Percentiles rank a stretch among this genome's conserved stretches.
phyloP scores from a whole-genome alignment of 495 filamentous ascomycete genomes.

The Aspergillus sclerotioniger region DNA sequence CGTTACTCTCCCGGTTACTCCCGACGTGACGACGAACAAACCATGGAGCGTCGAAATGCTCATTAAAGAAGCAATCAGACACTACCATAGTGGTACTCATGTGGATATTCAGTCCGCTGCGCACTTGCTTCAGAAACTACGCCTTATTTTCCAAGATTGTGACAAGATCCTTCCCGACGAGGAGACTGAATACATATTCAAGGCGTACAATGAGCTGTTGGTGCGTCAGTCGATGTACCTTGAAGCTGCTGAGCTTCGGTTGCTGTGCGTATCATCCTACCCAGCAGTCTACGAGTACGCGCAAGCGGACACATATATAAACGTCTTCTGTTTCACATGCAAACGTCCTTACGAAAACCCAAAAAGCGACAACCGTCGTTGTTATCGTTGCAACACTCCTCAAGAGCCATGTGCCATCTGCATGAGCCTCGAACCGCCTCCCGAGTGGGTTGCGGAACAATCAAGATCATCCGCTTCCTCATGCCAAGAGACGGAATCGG shows the following conservation, averaged over 20 bases:
- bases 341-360: conserved; percentile 48
- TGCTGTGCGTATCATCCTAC: conserved; percentile 61
- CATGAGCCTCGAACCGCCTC: conserved; percentile 45
- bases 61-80: conserved; percentile 41
- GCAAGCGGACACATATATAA: conserved; percentile 47
- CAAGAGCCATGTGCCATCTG: conserved; percentile 48
- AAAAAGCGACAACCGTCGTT: conserved; percentile 40
- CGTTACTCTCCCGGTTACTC: conserved; percentile 30
- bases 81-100: conserved; percentile 42
- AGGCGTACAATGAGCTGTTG: conserved; percentile 64
- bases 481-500: conserved; percentile 18
- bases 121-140: conserved; percentile 46
- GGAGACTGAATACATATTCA: conserved; percentile 53
- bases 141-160: conserved; percentile 38
- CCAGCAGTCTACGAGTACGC: conserved; percentile 59
- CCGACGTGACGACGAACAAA: conserved; percentile 33
- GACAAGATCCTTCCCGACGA: conserved; percentile 44
- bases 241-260: conserved; percentile 67
- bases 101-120: conserved; percentile 48
- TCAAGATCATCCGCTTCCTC: conserved; percentile 16
- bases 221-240: conserved; percentile 61
- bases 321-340: conserved; percentile 48
- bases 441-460: conserved; percentile 47
- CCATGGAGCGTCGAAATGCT: conserved; percentile 52
- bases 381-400: conserved; percentile 42